Evolutionary conservation across 192 early-diverging fungal genomes (phyloP), one percentile per base, ranked within the genome.

Genomic region (Entophlyctis luteolus): DNA sequence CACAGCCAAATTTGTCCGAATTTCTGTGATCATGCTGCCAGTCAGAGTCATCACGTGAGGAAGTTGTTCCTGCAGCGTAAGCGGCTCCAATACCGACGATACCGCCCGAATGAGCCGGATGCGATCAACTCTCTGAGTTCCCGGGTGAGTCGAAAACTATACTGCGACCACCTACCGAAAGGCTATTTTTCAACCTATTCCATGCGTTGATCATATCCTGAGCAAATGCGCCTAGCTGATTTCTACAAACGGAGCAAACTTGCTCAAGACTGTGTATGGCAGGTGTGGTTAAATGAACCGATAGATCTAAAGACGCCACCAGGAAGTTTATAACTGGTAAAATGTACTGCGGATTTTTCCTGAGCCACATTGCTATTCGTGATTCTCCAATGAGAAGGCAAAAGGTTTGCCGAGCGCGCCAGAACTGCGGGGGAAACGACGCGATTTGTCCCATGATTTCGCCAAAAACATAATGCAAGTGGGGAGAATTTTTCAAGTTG

Each of bases 281-380:
- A 2, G 32, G 57, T 4, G 49, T 32, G 5, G 72, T 65, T 14
- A 73, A 10, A 29, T 39, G 33, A 32, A 62, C 56, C 5, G 20
- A 29, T 20, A 52, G 35, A 27, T 35, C 55, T 36, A 66, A 38
- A 18, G 55, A 62, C 20, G 31, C 50, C 48, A 68, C 66, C 34
- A 79, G 60, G 38, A 67, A 79, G 5, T 32, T 53, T 4, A 71
- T 47, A 12, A 71, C 59, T 23, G 45, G 59, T 2, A 54, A 31
- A 23, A 79, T 23, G 36, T 69, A 54, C 14, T 32, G 16, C 2
- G 77, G 53, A 53, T 74, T 59, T 52, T 36, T 29, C n/a, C 27
- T 48, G 18, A 79, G 48, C 73, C 73, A 79, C 33, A 54, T 55
- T 4, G 67, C 54, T 55, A 75, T 70, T 34, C 68, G 32, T 16